Conservation (phyloP, 2,329 filamentous ascomycete species). For the Grosmannia serpens region DNA sequence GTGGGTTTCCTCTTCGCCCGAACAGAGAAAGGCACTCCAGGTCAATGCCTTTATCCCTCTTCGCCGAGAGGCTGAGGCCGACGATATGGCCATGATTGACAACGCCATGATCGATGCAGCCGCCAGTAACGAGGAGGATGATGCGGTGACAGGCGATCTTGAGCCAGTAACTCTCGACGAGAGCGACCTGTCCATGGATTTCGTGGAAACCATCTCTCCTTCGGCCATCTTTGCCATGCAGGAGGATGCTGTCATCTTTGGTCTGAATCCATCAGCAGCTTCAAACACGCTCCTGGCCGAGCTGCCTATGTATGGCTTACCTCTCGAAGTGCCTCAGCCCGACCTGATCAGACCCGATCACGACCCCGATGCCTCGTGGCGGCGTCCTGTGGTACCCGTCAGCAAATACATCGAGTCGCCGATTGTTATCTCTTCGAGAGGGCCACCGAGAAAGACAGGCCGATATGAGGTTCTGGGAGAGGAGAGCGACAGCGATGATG, state of each 20-base stretch:
- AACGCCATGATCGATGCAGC: constrained; percentile 13
- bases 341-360: constrained; percentile 45
- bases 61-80: constrained; percentile 1
- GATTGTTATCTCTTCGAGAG: constrained; percentile 55
- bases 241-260: constrained; percentile 71
- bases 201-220: constrained; percentile 46
- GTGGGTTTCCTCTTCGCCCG: constrained; percentile 56
- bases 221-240: constrained; percentile 75
- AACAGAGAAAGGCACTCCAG: constrained; percentile 57
- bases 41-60: constrained; percentile 45
- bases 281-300: constrained; percentile 70
- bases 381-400: constrained; percentile 64
- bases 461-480: constrained; percentile 75
- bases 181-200: background rate
- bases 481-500: constrained; percentile 28
- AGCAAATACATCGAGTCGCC: constrained; percentile 80
- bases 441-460: constrained; percentile 62
- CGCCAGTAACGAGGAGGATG: constrained; percentile 6
- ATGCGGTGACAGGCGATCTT: constrained; percentile 27
- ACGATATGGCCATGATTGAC: constrained; percentile 9
- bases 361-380: constrained; percentile 62
- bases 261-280: constrained; percentile 59
- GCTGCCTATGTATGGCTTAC: constrained; percentile 65
- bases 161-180: constrained; percentile 34
- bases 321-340: constrained; percentile 45